These are phyloP conservation scores for Lablab purpureus DNA, from an alignment of 306 rosid species.

Conservation along the genomic window DNA sequence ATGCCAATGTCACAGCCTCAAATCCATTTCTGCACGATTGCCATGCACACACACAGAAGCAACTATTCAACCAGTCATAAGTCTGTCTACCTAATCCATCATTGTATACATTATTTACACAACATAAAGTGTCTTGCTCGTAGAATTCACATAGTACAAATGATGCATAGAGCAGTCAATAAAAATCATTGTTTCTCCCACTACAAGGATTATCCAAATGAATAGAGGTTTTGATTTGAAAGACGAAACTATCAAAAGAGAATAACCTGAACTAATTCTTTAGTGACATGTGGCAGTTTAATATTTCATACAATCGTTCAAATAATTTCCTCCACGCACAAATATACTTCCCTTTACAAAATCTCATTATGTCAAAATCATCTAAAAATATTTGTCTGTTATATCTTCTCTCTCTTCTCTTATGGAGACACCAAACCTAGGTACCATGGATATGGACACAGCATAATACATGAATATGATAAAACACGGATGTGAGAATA, in stretches of 20 bases:
- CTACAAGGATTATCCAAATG: constrained; percentile 11
- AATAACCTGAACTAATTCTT: constrained; percentile 28
- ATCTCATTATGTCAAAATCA: background rate
- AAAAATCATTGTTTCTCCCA: constrained; percentile 10
- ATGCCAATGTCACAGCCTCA: constrained; percentile 11
- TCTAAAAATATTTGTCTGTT: background rate
- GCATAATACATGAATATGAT: background rate
- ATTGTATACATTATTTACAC: constrained; percentile 20
- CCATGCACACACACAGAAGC: background rate
- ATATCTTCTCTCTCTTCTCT: background rate
- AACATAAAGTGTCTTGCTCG: background rate
- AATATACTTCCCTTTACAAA: constrained; percentile 19
- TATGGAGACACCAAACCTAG: background rate
- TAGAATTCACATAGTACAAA: constrained; percentile 6
- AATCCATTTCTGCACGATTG: constrained; percentile 1
- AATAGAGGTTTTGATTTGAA: background rate
- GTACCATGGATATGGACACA: background rate
- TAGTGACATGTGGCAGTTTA: background rate
- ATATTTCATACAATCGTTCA: constrained; percentile 23
- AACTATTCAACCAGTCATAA: constrained; percentile 14
- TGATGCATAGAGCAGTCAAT: constrained; percentile 5
- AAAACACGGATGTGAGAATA: background rate
- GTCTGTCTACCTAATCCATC: background rate
- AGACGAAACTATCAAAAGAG: constrained; percentile 14
- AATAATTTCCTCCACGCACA: background rate